Conservation (phyloP, 2,329 filamentous ascomycete species). For the Waltergamsia citrina region DNA sequence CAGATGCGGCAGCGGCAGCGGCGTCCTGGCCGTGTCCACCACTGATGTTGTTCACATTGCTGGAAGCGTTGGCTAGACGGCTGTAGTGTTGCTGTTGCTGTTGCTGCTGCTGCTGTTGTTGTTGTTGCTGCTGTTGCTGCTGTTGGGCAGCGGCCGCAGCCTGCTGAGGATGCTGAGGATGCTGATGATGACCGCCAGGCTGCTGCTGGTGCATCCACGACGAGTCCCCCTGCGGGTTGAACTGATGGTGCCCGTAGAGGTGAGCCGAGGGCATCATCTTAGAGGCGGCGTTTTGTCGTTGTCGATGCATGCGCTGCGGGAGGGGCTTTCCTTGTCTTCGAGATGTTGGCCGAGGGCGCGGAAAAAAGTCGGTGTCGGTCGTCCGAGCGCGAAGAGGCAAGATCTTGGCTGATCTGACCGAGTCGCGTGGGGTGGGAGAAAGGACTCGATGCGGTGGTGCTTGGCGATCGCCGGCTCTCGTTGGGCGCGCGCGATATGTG, state of each 20-base stretch:
- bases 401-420: no score
- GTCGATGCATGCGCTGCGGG: conserved; percentile 6
- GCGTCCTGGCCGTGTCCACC: conserved; percentile 27
- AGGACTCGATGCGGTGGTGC: no score
- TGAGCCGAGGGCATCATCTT: conserved; percentile 55
- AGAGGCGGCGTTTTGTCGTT: conserved; percentile 7
- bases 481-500: no score
- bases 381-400: no score
- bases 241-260: conserved; percentile 60
- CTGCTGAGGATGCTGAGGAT: conserved; percentile 42
- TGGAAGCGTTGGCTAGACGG: conserved; percentile 51
- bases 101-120: conserved; percentile 28
- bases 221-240: conserved; percentile 51
- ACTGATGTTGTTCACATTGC: conserved; percentile 5
- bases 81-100: conserved; percentile 59
- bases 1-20: conserved; percentile 30
- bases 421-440: no score
- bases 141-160: conserved; percentile 33
- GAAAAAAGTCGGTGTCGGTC: no score
- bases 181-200: no score
- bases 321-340: no score
- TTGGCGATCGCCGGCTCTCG: no score
- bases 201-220: conserved; percentile 61
- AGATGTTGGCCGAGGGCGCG: no score
- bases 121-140: conserved; percentile 42